phyloP scores from a whole-genome alignment of 805 yeast genomes.

The Scheffersomyces ergatensis region DNA sequence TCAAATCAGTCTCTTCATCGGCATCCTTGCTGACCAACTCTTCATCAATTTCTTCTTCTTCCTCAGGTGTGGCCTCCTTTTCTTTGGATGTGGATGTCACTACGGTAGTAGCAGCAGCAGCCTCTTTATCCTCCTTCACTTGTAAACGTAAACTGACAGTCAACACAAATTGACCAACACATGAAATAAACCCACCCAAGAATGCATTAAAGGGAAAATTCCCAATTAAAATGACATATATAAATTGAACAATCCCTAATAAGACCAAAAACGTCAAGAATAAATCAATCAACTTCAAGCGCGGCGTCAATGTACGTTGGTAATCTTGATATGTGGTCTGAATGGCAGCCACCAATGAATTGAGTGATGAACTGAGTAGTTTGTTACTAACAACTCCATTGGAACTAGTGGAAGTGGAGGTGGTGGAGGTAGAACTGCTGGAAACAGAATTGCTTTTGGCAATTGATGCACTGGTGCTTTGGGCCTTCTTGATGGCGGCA shows the following conservation, averaged over 20 bases:
- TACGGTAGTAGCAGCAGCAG: no score
- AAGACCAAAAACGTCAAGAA: slow-evolving; percentile 73
- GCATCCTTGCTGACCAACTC: slow-evolving; percentile 3
- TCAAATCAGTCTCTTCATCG: background rate
- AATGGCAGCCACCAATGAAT: slow-evolving; percentile 28
- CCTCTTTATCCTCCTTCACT: slow-evolving; percentile 27
- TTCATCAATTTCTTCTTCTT: slow-evolving; percentile 4
- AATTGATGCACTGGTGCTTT: slow-evolving; percentile 5
- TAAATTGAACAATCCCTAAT: slow-evolving; percentile 76
- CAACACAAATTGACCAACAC: slow-evolving; percentile 95
- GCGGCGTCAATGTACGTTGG: slow-evolving; percentile 34
- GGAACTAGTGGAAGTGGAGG: slow-evolving; percentile 3
- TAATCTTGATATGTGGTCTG: slow-evolving; percentile 34
- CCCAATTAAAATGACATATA: slow-evolving; percentile 73
- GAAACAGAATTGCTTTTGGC: slow-evolving; percentile 4
- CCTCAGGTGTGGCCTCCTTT: slow-evolving; percentile 1
- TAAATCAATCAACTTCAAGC: slow-evolving; percentile 67
- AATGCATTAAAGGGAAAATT: slow-evolving; percentile 97
- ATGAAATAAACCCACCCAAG: slow-evolving; percentile 84
- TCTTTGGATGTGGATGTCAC: no score
- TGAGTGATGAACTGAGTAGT: no score
- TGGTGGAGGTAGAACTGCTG: slow-evolving; percentile 2
- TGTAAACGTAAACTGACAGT: slow-evolving; percentile 82
- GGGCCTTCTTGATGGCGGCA: slow-evolving; percentile 15
- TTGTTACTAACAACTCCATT: background rate